Evolutionary conservation across 441 rosid species (phyloP).

Genomic region (Euphorbia schlechtendalii): DNA sequence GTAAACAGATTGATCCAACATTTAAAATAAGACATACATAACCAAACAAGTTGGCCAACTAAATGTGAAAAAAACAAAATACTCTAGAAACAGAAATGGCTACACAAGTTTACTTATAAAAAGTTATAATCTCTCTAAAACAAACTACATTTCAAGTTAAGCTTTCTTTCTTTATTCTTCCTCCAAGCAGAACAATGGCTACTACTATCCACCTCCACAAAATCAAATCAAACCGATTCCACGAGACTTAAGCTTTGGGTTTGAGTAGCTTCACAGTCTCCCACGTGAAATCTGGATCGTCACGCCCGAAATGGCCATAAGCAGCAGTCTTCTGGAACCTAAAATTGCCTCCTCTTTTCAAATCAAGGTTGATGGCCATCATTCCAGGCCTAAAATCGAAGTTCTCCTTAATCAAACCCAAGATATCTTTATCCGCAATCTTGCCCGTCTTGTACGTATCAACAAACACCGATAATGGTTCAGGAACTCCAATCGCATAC

Average conservation of each 20-base stretch:
- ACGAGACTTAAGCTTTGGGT: conserved; percentile 44
- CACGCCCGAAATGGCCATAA: conserved; percentile 74
- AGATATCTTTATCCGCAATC: conserved; percentile 63
- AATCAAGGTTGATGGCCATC: conserved; percentile 71
- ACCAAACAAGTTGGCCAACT: too few relatives aligned
- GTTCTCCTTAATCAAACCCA: conserved; percentile 54
- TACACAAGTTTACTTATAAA: too few relatives aligned
- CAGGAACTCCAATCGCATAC: conserved; percentile 74
- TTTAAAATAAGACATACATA: too few relatives aligned
- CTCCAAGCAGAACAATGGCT: conserved; percentile 20
- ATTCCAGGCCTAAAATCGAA: conserved; percentile 85
- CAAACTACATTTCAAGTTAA: too few relatives aligned
- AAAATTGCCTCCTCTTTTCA: conserved; percentile 69
- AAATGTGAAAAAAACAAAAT: too few relatives aligned
- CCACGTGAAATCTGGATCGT: conserved; percentile 76
- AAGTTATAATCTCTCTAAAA: too few relatives aligned
- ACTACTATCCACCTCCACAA: conserved; percentile 25
- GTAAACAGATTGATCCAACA: too few relatives aligned
- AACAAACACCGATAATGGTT: conserved; percentile 68
- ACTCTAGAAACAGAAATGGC: too few relatives aligned
- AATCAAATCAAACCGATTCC: background rate
- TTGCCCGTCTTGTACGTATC: conserved; percentile 72
- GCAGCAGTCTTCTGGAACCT: conserved; percentile 81
- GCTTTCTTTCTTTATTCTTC: conserved; percentile 28
- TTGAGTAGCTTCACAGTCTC: conserved; percentile 61